Base-by-base conservation (phyloP, 169 alveolate species). In the Toxoplasma gondii region DNA sequence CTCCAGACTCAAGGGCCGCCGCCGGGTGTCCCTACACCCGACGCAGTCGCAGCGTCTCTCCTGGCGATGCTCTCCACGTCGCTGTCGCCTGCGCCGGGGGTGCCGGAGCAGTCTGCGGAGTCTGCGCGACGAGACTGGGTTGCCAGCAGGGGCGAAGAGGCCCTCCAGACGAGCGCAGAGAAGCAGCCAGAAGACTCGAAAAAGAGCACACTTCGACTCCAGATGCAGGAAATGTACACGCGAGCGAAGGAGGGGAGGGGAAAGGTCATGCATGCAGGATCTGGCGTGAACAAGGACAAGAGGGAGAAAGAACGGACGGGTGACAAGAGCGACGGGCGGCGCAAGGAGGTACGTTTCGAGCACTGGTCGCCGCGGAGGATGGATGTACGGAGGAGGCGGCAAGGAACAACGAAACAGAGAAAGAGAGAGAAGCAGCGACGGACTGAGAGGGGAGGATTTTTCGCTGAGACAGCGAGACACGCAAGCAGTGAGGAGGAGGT, bases 181-280 rank as follows among this genome's bases (percentile, higher is more conserved):
- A 44, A 74, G 44, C 4, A 9, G n/a, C 31, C 9, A 1, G 84
- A 1, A 10, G 84, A 34, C 45, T 41, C 84, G 27, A 44, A 74
- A 19, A 34, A 36, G 39, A 12, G 44, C 84, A 36, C 84, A 1
- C 45, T 74, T 74, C 43, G 84, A 4, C 38, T 31, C n/a, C 84
- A 74, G 10, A 34, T 74, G 84, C 84, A 36, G 49, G 84, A 74
- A 36, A 31, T 34, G 84, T 36, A 74, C 84, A n/a, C 84, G 84
- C 38, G 84, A 74, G 84, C 39, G 84, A 74, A 74, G 19, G 49
- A 74, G 84, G 49, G 44, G 27, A n/a, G 84, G 44, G 27, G n/a
- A 36, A 74, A 74, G 84, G 84, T 2, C 2, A n/a, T 2, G 44
- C 22, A n/a, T 9, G 49, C 43, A 17, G 49, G 39, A 31, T 9